phyloP scores from a whole-genome alignment of 805 yeast species.

The Kodamaea fukazawae region DNA sequence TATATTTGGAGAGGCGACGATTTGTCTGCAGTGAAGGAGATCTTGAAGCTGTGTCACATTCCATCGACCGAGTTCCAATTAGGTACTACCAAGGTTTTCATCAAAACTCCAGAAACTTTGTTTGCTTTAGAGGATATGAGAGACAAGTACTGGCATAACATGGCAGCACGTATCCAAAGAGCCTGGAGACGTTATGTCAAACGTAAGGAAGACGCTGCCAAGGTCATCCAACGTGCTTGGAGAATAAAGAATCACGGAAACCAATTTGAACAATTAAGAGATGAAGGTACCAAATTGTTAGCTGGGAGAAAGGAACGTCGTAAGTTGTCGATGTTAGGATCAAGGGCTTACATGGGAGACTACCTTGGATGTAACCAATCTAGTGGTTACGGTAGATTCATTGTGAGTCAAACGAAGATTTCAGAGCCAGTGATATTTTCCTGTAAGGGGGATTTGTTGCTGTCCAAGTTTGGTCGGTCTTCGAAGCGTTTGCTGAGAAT shows the following conservation, averaged over 20 bases:
- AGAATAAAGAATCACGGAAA: constrained; percentile 77
- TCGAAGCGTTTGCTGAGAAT: constrained; percentile 73
- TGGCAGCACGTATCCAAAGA: constrained; percentile 96
- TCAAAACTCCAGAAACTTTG: constrained; percentile 94
- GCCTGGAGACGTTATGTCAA: constrained; percentile 88
- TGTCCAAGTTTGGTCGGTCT: constrained; percentile 89
- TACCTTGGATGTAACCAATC: constrained; percentile 79
- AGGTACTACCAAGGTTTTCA: constrained; percentile 89
- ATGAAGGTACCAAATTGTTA: constrained; percentile 70
- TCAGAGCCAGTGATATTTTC: constrained; percentile 74
- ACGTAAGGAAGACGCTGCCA: constrained; percentile 84
- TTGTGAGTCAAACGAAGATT: constrained; percentile 67
- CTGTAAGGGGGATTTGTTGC: constrained; percentile 72
- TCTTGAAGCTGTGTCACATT: constrained; percentile 56
- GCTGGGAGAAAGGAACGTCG: constrained; percentile 85
- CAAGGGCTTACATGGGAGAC: constrained; percentile 91
- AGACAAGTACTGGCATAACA: constrained; percentile 95
- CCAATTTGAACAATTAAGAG: constrained; percentile 79
- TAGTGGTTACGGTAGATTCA: constrained; percentile 68
- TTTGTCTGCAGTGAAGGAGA: constrained; percentile 49
- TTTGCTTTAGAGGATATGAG: constrained; percentile 95
- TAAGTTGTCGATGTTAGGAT: constrained; percentile 80
- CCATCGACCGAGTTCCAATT: constrained; percentile 82
- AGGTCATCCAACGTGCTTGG: constrained; percentile 76
- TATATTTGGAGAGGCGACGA: constrained; percentile 59